phyloP scores from a whole-genome alignment of 768 basidiomycete genomes.

The Dacryopinax primogenitus region DNA sequence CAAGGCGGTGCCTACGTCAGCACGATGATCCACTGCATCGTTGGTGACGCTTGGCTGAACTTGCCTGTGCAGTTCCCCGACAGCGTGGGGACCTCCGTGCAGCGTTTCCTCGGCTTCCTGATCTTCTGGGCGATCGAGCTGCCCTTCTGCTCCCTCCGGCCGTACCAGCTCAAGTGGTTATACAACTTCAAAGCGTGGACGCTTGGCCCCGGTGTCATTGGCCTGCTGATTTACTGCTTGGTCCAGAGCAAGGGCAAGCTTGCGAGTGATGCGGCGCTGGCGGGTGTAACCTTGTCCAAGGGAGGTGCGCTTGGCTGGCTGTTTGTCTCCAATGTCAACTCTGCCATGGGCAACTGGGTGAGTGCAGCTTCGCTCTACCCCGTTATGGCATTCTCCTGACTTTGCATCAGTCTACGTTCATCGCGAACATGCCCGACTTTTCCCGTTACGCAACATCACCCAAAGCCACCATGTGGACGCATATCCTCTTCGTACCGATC shows the following conservation, averaged over 20 bases:
- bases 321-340: slow-evolving; percentile 11
- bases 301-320: slow-evolving; percentile 11
- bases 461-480: slow-evolving; percentile 6
- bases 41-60: slow-evolving; percentile 10
- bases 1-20: neutral
- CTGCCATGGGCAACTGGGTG: slow-evolving; percentile 12
- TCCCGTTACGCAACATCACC: slow-evolving; percentile 7
- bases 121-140: slow-evolving; percentile 12
- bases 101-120: slow-evolving; percentile 12
- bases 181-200: slow-evolving; percentile 13
- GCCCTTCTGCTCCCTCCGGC: slow-evolving; percentile 11
- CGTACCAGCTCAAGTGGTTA: slow-evolving; percentile 14
- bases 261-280: slow-evolving; percentile 7
- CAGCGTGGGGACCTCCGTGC: slow-evolving; percentile 8
- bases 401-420: slow-evolving; percentile 9
- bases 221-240: slow-evolving; percentile 11
- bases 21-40: slow-evolving; percentile 10
- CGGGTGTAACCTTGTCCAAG: neutral
- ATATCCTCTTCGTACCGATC: slow-evolving; percentile 12
- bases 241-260: slow-evolving; percentile 13
- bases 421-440: slow-evolving; percentile 12
- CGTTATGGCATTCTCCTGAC: neutral
- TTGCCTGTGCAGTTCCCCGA: slow-evolving; percentile 7
- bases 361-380: neutral
- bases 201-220: slow-evolving; percentile 5